A percentile compares a stretch with the other conserved stretches of the same genome.
These are phyloP conservation scores for Porphyra umbilicalis DNA, from an alignment of 31 red algal species.

Conservation along the genomic window DNA sequence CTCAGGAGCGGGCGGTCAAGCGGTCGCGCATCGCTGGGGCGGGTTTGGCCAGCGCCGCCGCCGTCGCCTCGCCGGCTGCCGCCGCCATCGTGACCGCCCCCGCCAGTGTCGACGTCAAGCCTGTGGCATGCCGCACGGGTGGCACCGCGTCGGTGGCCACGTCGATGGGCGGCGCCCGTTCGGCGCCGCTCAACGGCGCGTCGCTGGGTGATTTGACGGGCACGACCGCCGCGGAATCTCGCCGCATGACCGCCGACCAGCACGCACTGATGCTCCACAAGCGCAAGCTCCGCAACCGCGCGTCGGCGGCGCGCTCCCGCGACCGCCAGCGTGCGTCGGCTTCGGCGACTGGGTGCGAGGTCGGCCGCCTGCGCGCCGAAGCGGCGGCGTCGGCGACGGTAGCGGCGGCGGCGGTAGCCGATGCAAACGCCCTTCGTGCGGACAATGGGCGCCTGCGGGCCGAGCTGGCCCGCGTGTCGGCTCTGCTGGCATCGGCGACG, in stretches of 20 bases:
- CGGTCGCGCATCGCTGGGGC: not conserved
- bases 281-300: slow-evolving; percentile 62
- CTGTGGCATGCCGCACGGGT: too few species aligned
- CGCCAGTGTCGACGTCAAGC: not conserved
- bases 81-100: not conserved
- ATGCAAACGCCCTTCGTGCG: not conserved
- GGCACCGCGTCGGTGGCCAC: too few species aligned
- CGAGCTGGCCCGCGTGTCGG: not conserved
- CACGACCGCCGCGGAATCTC: slow-evolving; percentile 68
- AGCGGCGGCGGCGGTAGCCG: not conserved
- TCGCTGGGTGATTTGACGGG: slow-evolving; percentile 48
- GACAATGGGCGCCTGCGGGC: not conserved
- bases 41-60: not conserved
- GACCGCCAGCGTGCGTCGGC: slow-evolving; percentile 25
- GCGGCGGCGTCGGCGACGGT: not conserved
- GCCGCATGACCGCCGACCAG: slow-evolving; percentile 25
- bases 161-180: too few species aligned
- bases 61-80: not conserved
- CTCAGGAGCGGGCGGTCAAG: not conserved
- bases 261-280: slow-evolving; percentile 63
- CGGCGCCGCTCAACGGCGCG: not conserved
- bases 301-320: slow-evolving; percentile 55
- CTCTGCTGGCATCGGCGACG: not conserved
- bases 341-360: slow-evolving; percentile 34
- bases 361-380: slow-evolving; percentile 21